Evolutionary conservation across 108 stramenopile genomes (phyloP).

Genomic region (Skeletonema tropicum): DNA sequence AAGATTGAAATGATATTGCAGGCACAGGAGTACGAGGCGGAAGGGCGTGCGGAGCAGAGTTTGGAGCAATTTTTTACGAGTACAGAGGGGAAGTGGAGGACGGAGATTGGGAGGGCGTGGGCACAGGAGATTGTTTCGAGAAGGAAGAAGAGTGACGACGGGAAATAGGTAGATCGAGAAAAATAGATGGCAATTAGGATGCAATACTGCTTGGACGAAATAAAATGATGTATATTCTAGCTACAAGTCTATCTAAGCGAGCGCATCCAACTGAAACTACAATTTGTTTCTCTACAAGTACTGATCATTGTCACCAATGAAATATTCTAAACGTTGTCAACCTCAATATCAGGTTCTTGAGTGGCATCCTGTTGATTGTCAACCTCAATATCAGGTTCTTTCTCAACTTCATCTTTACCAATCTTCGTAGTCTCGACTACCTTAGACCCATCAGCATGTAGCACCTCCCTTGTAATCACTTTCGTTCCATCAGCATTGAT

Average conservation of each 20-base stretch:
- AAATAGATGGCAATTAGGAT: too few relatives aligned
- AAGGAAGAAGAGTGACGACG: conserved; percentile 25
- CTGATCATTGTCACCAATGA: too few relatives aligned
- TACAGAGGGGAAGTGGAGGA: conserved; percentile 69
- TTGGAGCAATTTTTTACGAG: conserved; percentile 59
- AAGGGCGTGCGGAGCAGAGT: conserved; percentile 36
- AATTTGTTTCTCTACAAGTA: too few relatives aligned
- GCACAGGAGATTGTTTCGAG: conserved; percentile 66
- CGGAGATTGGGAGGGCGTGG: conserved; percentile 63
- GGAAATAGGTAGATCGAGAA: too few relatives aligned
- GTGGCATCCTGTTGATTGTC: too few relatives aligned
- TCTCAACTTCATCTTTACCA: background rate
- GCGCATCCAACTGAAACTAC: too few relatives aligned
- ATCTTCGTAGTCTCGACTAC: background rate
- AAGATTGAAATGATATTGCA: conserved; percentile 89
- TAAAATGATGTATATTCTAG: too few relatives aligned
- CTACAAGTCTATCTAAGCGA: too few relatives aligned
- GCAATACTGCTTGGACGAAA: too few relatives aligned
- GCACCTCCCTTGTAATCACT: background rate
- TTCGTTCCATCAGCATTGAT: conserved; percentile 1
- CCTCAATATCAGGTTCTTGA: background rate
- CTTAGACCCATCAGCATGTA: background rate
- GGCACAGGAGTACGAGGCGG: conserved; percentile 81
- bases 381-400: background rate
- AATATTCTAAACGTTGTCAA: too few relatives aligned